Conservation (phyloP, 805 yeast genomes). For the Wickerhamomyces bisporus region DNA sequence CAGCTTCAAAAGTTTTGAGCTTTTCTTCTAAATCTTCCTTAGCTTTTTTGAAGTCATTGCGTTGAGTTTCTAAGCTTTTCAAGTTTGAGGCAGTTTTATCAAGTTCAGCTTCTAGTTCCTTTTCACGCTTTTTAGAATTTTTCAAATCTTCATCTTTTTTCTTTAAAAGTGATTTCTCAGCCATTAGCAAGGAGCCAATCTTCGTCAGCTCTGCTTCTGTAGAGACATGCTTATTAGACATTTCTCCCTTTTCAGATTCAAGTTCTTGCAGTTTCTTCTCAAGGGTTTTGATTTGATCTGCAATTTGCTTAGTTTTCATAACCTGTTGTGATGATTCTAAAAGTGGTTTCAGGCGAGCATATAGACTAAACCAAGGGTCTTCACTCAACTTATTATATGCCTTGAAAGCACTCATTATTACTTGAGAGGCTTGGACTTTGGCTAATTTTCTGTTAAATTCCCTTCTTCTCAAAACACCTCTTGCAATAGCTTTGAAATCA, state of each 20-base stretch:
- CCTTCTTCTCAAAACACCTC: constrained; percentile 60
- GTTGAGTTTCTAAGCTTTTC: constrained; percentile 19
- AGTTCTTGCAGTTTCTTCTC: constrained; percentile 39
- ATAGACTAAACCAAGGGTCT: constrained; percentile 78
- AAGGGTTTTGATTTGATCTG: constrained; percentile 48
- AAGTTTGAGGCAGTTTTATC: constrained; percentile 21
- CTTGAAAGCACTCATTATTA: constrained; percentile 57
- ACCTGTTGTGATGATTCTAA: constrained; percentile 59
- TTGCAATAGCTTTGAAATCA: constrained; percentile 54
- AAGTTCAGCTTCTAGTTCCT: constrained; percentile 23
- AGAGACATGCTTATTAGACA: constrained; percentile 24
- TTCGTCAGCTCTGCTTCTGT: constrained; percentile 25
- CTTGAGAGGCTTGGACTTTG: constrained; percentile 64
- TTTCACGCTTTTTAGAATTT: constrained; percentile 37
- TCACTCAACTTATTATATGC: constrained; percentile 42
- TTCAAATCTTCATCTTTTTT: constrained; percentile 44
- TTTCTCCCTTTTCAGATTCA: constrained; percentile 26
- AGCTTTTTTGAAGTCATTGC: constrained; percentile 22
- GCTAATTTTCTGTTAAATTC: constrained; percentile 42
- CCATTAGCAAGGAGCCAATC: constrained; percentile 29
- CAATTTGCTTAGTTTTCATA: constrained; percentile 50
- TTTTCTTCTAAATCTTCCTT: constrained; percentile 25
- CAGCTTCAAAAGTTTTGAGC: constrained; percentile 19
- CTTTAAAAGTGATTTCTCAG: constrained; percentile 37
- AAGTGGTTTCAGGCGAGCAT: constrained; percentile 68